Base-by-base conservation (phyloP, 1,139 yeast genomes). In the Blastobotrys persicus region DNA sequence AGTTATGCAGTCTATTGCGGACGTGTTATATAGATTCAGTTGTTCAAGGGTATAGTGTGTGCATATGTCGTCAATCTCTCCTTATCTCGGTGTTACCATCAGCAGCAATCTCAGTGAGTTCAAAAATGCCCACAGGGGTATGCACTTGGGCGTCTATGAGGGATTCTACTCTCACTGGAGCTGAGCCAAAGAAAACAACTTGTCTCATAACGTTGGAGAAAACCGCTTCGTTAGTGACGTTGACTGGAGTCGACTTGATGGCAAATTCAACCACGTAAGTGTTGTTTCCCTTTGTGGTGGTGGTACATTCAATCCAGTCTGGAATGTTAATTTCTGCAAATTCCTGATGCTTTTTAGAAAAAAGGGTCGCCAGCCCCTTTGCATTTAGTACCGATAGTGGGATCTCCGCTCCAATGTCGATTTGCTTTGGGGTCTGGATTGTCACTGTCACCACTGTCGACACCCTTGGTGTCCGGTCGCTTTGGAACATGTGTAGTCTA, bases 121-220 rank as follows among this genome's bases (percentile, higher is more conserved):
- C 62, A 45, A 70, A 48, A 12, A 55, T 57, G 2, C 72, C 75
- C 12, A 70, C 52, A 0, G 81, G 78, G 48, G 78, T 76, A 5
- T 54, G 48, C 4, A 78, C 47, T 9, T 66, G 68, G n/a, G 74
- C 60, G 51, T 74, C 63, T 52, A 59, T 54, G 63, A 62, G 28
- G 7, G 71, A 64, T 6, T 64, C 62, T 7, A 68, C 59, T 4
- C 49, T 49, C 31, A 68, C 54, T 0, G 57, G 59, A 1, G 64
- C 62, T 4, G 58, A 49, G 6, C 71, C 70, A 1, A 38, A 40
- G 26, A 63, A 42, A 20, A 67, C 26, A n/a, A 68, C 52, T 18
- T 59, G 56, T 4, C 59, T 56, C 50, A 63, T 59, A 2, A 69
- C 65, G 16, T 52, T 47, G 1, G 63, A 57, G 43, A 67, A 62